Evolutionary conservation across 495 filamentous ascomycete species (phyloP).

Genomic region (Talaromyces adpressus): DNA sequence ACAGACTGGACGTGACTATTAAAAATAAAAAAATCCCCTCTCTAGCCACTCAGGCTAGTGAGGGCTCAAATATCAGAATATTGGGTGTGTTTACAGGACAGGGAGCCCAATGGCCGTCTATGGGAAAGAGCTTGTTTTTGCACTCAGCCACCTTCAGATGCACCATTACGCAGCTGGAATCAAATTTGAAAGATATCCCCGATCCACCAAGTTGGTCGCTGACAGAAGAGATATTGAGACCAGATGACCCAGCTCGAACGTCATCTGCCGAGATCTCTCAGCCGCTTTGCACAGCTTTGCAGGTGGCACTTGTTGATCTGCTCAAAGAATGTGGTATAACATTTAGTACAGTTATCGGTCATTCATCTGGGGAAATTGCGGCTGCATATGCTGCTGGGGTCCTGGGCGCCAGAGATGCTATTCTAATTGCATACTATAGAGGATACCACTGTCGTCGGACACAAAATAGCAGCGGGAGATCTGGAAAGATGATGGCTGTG

Average conservation of each 20-base stretch:
- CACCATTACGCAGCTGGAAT: not conserved
- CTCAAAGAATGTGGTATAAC: constrained; percentile 21
- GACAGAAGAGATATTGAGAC: not conserved
- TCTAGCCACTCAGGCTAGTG: constrained; percentile 8
- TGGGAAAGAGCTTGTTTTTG: constrained; percentile 31
- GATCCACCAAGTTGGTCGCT: constrained; percentile 11
- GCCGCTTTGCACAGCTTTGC: constrained; percentile 21
- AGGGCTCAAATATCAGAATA: constrained; percentile 6
- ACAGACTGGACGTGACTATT: not conserved
- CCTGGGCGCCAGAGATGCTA: constrained; percentile 31
- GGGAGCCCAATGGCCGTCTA: constrained; percentile 35
- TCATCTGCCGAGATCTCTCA: constrained; percentile 10
- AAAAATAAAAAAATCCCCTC: not conserved
- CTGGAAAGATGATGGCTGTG: constrained; percentile 25
- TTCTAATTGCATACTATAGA: constrained; percentile 43
- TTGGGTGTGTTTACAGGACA: constrained; percentile 37
- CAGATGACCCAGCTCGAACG: not conserved
- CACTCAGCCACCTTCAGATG: constrained; percentile 12
- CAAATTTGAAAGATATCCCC: not conserved
- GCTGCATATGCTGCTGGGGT: constrained; percentile 47
- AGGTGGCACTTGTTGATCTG: constrained; percentile 28
- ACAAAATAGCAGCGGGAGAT: constrained; percentile 7
- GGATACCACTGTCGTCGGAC: constrained; percentile 21
- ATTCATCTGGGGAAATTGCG: constrained; percentile 57
- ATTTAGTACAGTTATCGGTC: constrained; percentile 41